Evolutionary conservation across 169 alveolate species (phyloP), one percentile per base, ranked within the genome.

Genomic region (Besnoitia besnoiti): DNA sequence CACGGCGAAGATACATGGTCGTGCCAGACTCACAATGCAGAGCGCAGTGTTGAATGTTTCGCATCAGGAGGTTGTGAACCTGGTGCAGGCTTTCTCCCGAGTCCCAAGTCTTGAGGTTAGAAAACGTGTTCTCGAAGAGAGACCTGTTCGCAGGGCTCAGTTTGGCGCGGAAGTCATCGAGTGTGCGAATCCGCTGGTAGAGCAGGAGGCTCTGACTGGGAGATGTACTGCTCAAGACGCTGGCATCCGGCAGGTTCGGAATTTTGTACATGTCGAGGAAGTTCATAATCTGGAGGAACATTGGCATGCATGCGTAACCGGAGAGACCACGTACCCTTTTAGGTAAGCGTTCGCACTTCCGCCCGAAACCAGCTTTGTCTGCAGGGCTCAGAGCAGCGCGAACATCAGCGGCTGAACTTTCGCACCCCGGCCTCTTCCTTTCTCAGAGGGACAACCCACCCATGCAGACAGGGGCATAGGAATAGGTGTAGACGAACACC

Each of bases 251-350:
- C 33, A 40, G 24, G 19, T 40, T 19, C 37, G 87, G 87, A 27
- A 37, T 37, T 44, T 42, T 77, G 55, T 77, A 77, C 59, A 27
- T 37, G 40, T 77, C 87, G 61, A 77, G 87, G 59, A 42, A 77
- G 55, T 19, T 77, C 87, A 77, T 77, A 0, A 77, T 42, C 87
- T 77, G 87, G 40, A n/a, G n/a, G n/a, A n/a, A n/a, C n/a, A n/a
- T n/a, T n/a, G n/a, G n/a, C n/a, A n/a, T n/a, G n/a, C n/a, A n/a
- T n/a, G n/a, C n/a, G n/a, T n/a, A n/a, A n/a, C n/a, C n/a, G n/a
- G n/a, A n/a, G n/a, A n/a, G n/a, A n/a, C n/a, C n/a, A n/a, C n/a
- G n/a, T n/a, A n/a, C n/a, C n/a, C n/a, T n/a, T n/a, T n/a, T n/a
- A n/a, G n/a, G n/a, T n/a, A n/a, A n/a, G n/a, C n/a, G n/a, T n/a